Percentiles rank a stretch among this genome's conserved stretches.
phyloP scores from a whole-genome alignment of 306 rosid genomes.

The Sicyos baderoa region DNA sequence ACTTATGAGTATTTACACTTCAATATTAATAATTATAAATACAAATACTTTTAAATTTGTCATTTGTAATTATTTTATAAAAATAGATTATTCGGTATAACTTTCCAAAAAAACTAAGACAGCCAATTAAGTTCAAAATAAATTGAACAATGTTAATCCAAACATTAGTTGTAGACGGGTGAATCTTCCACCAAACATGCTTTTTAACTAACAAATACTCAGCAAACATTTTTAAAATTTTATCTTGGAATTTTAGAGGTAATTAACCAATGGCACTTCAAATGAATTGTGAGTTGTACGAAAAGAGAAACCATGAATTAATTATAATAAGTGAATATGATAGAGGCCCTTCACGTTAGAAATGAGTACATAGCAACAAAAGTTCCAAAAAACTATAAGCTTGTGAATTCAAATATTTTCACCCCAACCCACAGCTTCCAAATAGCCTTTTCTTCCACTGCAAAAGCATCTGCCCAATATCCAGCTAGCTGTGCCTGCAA shows the following conservation, averaged over 20 bases:
- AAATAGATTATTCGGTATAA: too few relatives aligned
- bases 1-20: too few relatives aligned
- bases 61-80: too few relatives aligned
- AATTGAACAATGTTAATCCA: too few relatives aligned
- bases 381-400: neutral
- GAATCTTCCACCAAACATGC: too few relatives aligned
- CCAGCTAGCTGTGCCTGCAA: slow-evolving; percentile 66
- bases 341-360: neutral
- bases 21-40: too few relatives aligned
- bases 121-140: too few relatives aligned
- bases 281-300: neutral
- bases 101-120: too few relatives aligned
- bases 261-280: neutral
- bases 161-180: too few relatives aligned
- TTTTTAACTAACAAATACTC: too few relatives aligned
- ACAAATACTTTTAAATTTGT: too few relatives aligned
- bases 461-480: slow-evolving; percentile 95
- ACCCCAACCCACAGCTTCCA: slow-evolving; percentile 77
- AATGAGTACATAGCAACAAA: neutral
- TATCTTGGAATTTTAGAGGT: neutral
- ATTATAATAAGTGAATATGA: neutral
- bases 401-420: slow-evolving; percentile 42
- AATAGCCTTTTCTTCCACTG: slow-evolving; percentile 83
- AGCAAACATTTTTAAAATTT: too few relatives aligned
- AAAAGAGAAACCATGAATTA: neutral